phyloP scores from a whole-genome alignment of 768 basidiomycete species.

The Neoboletus brunneissimus region DNA sequence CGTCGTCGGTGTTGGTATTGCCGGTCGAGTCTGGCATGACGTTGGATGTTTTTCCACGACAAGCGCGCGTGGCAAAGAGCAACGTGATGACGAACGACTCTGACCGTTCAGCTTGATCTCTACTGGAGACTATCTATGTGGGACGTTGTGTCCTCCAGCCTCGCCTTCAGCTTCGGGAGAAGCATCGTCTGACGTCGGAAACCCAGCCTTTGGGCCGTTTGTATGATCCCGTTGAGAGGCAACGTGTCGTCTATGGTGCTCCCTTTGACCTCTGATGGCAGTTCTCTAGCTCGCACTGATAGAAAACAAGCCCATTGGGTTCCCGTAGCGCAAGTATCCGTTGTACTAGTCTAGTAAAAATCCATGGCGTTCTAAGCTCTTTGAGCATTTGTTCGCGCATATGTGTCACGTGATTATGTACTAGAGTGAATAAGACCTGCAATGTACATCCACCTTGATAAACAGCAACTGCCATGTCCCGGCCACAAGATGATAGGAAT shows the following conservation, averaged over 20 bases:
- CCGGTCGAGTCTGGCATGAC: neutral
- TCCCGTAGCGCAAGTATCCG: neutral
- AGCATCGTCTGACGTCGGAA: neutral
- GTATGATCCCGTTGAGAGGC: too few species aligned
- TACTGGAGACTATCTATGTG: neutral
- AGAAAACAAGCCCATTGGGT: too few species aligned
- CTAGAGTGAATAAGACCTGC: too few species aligned
- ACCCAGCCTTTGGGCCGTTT: too few species aligned
- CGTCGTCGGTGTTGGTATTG: neutral
- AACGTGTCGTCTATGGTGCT: too few species aligned
- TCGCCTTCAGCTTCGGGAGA: too few species aligned
- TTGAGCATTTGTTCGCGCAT: too few species aligned
- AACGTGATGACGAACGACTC: neutral
- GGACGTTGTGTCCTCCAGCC: too few species aligned
- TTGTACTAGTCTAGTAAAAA: neutral
- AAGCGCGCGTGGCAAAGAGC: neutral
- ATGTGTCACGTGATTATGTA: too few species aligned
- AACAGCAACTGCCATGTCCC: slow-evolving; percentile 24
- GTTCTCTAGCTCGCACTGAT: neutral
- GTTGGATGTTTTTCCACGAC: neutral
- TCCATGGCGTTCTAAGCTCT: too few species aligned
- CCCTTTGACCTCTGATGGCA: neutral
- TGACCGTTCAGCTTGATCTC: too few species aligned
- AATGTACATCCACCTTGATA: too few species aligned
- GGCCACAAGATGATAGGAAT: slow-evolving; percentile 85